These are phyloP conservation scores for Trichoderma orchidacearum DNA, from an alignment of 495 filamentous ascomycete species.

Conservation along the genomic window DNA sequence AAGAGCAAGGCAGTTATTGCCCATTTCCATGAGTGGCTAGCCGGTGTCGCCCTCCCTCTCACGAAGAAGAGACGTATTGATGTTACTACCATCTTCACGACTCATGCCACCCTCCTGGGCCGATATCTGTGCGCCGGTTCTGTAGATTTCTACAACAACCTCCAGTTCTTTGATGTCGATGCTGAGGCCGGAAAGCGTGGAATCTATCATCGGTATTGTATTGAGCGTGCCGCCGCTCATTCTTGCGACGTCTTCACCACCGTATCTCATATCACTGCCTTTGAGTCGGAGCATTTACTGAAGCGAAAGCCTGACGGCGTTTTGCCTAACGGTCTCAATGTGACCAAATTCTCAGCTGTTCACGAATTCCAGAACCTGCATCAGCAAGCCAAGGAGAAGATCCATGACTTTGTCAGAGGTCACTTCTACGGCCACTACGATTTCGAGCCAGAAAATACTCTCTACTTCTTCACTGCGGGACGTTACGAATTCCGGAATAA, in stretches of 20 bases:
- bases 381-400: conserved; percentile 90
- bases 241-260: conserved; percentile 94
- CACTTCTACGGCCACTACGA: conserved; percentile 99
- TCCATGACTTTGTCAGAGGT: conserved; percentile 93
- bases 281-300: conserved; percentile 91
- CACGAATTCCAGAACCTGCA: conserved; percentile 99
- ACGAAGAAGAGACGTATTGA: conserved; percentile 90
- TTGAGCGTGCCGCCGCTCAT: conserved; percentile 86
- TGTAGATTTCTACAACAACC: conserved; percentile 98
- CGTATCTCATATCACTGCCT: conserved; percentile 96
- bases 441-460: conserved; percentile 87
- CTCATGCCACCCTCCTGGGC: conserved; percentile 87
- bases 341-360: conserved; percentile 96
- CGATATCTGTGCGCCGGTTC: conserved; percentile 94
- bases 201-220: conserved; percentile 98
- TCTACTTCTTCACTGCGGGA: conserved; percentile 96
- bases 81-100: conserved; percentile 96
- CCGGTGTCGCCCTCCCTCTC: conserved; percentile 88
- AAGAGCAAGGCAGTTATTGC: conserved; percentile 81
- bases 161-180: conserved; percentile 94
- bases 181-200: conserved; percentile 94
- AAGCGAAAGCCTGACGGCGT: conserved; percentile 98
- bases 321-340: conserved; percentile 90
- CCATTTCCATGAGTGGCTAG: conserved; percentile 98
- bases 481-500: conserved; percentile 98